These are phyloP conservation scores for Linanthus parryae DNA, from an alignment of 148 eudicot species.

Conservation along the genomic window DNA sequence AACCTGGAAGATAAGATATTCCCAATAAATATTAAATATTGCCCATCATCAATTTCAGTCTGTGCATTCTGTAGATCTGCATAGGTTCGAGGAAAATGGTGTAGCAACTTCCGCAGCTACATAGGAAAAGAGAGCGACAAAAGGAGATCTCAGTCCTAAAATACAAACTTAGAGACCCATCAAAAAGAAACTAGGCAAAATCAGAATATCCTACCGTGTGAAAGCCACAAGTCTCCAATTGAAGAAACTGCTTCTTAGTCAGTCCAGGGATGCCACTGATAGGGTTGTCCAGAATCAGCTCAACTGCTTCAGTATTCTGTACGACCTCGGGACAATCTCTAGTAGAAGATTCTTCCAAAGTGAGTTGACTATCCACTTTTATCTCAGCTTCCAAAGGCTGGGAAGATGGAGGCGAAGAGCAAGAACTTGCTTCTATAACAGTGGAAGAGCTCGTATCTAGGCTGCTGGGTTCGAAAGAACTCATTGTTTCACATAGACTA, in stretches of 20 bases:
- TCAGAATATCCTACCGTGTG: constrained; percentile 56
- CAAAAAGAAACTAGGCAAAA: constrained; percentile 4
- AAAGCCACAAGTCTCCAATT: constrained; percentile 67
- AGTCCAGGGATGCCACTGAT: constrained; percentile 57
- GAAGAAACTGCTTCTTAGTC: constrained; percentile 49
- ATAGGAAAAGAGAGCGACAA: constrained; percentile 21
- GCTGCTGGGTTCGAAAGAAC: constrained; percentile 23
- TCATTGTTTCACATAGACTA: constrained; percentile 29
- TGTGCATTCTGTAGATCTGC: constrained; percentile 88
- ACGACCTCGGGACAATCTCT: constrained; percentile 15
- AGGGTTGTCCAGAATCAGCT: constrained; percentile 55
- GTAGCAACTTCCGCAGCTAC: constrained; percentile 83
- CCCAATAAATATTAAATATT: constrained; percentile 87
- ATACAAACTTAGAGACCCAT: constrained; percentile 1
- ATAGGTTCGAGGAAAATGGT: constrained; percentile 96
- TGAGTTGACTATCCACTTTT: constrained; percentile 13
- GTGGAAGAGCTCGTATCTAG: constrained; percentile 17
- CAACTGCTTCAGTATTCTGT: constrained; percentile 21
- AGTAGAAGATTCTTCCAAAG: constrained; percentile 27
- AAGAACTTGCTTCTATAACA: constrained; percentile 24
- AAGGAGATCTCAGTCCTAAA: constrained; percentile 8
- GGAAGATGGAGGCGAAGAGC: constrained; percentile 13
- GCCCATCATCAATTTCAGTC: constrained; percentile 80
- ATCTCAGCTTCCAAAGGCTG: constrained; percentile 25
- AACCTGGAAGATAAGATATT: constrained; percentile 77